These are phyloP conservation scores for Medicago truncatula DNA, from an alignment of 306 rosid genomes.

Conservation along the genomic window DNA sequence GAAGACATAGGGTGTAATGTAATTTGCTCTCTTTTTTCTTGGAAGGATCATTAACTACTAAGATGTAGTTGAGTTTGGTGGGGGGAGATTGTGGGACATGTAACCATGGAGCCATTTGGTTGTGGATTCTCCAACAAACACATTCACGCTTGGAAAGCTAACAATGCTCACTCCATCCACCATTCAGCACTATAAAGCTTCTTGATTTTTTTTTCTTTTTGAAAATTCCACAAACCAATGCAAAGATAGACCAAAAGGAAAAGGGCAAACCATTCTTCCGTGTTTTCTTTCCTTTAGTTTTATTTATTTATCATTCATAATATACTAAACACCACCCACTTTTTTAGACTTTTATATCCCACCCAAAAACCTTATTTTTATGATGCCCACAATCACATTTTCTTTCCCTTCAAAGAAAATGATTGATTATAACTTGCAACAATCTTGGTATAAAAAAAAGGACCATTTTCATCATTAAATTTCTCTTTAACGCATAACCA, in stretches of 20 bases:
- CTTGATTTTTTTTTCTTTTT: slow-evolving; percentile 34
- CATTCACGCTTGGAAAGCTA: slow-evolving; percentile 80
- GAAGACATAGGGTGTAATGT: neutral
- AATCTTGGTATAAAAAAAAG: neutral
- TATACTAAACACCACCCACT: slow-evolving; percentile 60
- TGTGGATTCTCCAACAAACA: slow-evolving; percentile 95
- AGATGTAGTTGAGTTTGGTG: slow-evolving; percentile 49
- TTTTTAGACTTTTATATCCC: slow-evolving; percentile 61
- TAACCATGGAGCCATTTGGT: slow-evolving; percentile 87
- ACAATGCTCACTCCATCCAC: slow-evolving; percentile 58
- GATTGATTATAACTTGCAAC: slow-evolving; percentile 50
- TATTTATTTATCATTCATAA: slow-evolving; percentile 9
- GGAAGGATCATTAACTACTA: slow-evolving; percentile 28
- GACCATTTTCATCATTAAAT: neutral
- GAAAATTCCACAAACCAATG: slow-evolving; percentile 46
- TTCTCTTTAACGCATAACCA: slow-evolving; percentile 29
- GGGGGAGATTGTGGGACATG: slow-evolving; percentile 65
- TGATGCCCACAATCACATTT: slow-evolving; percentile 34
- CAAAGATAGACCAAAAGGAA: slow-evolving; percentile 46
- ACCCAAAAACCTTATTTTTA: slow-evolving; percentile 36
- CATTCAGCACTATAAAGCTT: slow-evolving; percentile 54
- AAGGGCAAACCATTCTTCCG: slow-evolving; percentile 52
- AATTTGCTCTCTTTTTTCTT: neutral
- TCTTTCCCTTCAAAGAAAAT: slow-evolving; percentile 33
- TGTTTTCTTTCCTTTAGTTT: slow-evolving; percentile 14